Conservation (phyloP, 371 early-diverging fungal genomes). For the Nematocida sp. region DNA sequence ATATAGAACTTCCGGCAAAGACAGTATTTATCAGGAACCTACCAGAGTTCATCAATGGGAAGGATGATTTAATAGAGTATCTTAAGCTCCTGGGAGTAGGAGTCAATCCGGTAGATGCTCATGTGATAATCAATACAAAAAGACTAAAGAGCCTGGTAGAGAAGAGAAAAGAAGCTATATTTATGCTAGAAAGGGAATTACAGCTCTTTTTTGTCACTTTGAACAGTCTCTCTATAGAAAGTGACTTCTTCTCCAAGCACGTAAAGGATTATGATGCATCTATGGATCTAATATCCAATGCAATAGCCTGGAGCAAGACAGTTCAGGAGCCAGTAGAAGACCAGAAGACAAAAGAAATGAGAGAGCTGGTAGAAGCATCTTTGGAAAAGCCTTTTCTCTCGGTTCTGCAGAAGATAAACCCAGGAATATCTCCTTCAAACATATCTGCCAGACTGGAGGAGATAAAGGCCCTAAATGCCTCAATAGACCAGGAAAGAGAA, state of each 20-base stretch:
- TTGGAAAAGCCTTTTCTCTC: no score
- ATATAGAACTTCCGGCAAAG: conserved; percentile 55
- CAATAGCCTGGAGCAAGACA: conserved; percentile 31
- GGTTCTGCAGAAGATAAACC: no score
- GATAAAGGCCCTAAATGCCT: no score
- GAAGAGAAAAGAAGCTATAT: conserved; percentile 50
- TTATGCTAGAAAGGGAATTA: conserved; percentile 62
- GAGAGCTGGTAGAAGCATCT: neutral
- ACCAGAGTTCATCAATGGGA: conserved; percentile 58
- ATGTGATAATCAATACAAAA: conserved; percentile 58
- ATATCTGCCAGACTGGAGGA: no score
- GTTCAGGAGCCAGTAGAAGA: neutral
- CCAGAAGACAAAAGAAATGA: neutral
- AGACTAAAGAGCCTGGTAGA: conserved; percentile 47
- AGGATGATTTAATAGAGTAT: conserved; percentile 55
- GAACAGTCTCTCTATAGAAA: conserved; percentile 18
- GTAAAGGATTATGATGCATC: conserved; percentile 8
- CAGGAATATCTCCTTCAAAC: no score
- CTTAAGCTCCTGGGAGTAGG: conserved; percentile 57
- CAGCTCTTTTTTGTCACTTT: conserved; percentile 49
- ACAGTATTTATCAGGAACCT: conserved; percentile 59
- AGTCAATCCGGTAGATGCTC: conserved; percentile 50
- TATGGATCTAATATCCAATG: conserved; percentile 47
- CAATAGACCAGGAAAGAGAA: no score
- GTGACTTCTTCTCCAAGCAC: conserved; percentile 14